These are phyloP conservation scores for Epichloe brachyelytri DNA, from an alignment of 2,329 filamentous ascomycete species.

Conservation along the genomic window DNA sequence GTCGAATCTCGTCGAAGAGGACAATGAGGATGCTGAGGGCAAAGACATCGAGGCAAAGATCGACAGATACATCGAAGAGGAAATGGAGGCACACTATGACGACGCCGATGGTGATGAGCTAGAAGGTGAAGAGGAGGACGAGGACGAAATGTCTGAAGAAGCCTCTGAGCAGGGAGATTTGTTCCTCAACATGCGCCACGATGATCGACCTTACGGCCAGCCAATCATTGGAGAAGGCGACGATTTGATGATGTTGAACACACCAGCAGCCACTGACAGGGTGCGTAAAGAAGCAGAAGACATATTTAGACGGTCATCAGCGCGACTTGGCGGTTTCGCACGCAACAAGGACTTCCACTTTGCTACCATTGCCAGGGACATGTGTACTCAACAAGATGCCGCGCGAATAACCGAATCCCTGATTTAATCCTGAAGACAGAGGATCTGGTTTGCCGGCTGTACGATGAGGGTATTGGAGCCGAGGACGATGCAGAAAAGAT, in stretches of 20 bases:
- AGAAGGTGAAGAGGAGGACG: slow-evolving; percentile 27
- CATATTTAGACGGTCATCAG: slow-evolving; percentile 39
- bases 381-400: slow-evolving; percentile 43
- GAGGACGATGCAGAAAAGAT: slow-evolving; percentile 43
- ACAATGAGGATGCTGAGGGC: slow-evolving; percentile 14
- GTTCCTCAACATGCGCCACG: slow-evolving; percentile 36
- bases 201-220: slow-evolving; percentile 25
- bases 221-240: slow-evolving; percentile 31
- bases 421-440: slow-evolving; percentile 67
- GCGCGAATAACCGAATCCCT: slow-evolving; percentile 56
- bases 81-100: slow-evolving; percentile 24
- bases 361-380: slow-evolving; percentile 56
- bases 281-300: slow-evolving; percentile 42
- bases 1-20: slow-evolving; percentile 8
- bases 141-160: slow-evolving; percentile 26
- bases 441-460: slow-evolving; percentile 51
- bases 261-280: slow-evolving; percentile 39
- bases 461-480: slow-evolving; percentile 45
- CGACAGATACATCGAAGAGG: slow-evolving; percentile 21
- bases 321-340: slow-evolving; percentile 26
- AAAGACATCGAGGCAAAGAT: slow-evolving; percentile 24
- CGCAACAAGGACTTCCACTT: slow-evolving; percentile 50
- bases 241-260: slow-evolving; percentile 42
- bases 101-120: slow-evolving; percentile 23
- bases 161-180: slow-evolving; percentile 31